Conservation (phyloP, 805 yeast species). For the Yarrowia sp. region DNA sequence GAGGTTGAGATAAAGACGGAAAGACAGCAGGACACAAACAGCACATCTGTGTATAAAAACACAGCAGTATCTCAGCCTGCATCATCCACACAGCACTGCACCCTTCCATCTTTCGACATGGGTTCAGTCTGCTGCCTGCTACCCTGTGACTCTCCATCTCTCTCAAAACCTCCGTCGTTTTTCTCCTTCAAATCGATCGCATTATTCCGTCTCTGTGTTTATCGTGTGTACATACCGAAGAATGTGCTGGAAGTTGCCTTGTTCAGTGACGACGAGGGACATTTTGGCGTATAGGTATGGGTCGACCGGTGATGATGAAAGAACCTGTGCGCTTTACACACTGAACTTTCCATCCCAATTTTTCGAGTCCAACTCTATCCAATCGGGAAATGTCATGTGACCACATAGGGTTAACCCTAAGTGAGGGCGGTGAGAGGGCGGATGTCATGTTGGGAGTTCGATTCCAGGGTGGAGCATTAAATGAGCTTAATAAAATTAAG, state of each 20-base stretch:
- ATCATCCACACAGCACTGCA: no score
- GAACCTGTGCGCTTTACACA: slow-evolving; percentile 21
- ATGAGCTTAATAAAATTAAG: no score
- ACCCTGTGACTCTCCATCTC: neutral
- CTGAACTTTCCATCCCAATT: slow-evolving; percentile 33
- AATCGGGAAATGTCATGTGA: slow-evolving; percentile 32
- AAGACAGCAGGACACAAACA: no score
- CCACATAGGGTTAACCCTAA: slow-evolving; percentile 27
- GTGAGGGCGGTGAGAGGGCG: no score
- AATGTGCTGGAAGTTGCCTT: slow-evolving; percentile 99
- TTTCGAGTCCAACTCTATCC: slow-evolving; percentile 39
- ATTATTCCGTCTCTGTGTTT: no score
- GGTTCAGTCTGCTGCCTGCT: no score
- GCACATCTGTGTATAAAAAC: no score
- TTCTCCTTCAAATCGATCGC: no score
- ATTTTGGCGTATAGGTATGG: slow-evolving; percentile 55
- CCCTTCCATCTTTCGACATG: no score
- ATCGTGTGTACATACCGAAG: slow-evolving; percentile 79
- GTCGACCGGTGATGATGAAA: slow-evolving; percentile 39
- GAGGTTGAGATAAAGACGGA: no score
- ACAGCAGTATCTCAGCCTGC: no score
- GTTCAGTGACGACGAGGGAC: slow-evolving; percentile 98
- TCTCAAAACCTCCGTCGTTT: neutral
- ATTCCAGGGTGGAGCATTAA: no score
- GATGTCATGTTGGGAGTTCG: neutral